Conservation (phyloP, 2,329 filamentous ascomycete species). For the Fusarium subtropicale region DNA sequence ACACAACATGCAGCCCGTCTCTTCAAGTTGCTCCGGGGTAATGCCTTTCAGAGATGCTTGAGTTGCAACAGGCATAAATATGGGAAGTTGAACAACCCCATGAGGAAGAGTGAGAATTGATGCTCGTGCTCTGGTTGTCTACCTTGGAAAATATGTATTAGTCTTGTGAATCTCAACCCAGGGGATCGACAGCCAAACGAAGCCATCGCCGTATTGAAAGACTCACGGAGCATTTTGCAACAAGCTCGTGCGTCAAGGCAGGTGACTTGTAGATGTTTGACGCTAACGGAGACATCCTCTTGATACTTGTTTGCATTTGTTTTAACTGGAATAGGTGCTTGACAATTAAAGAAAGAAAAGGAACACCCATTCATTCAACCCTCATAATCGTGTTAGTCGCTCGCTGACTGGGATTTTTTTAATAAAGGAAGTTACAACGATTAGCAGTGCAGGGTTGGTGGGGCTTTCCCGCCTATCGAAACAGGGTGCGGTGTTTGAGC, state of each 20-base stretch:
- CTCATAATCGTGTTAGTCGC: constrained; percentile 17
- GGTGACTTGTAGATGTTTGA: constrained; percentile 65
- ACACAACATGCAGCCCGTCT: constrained; percentile 89
- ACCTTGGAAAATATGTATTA: constrained; percentile 37
- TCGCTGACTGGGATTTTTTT: constrained; percentile 22
- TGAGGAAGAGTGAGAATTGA: constrained; percentile 90
- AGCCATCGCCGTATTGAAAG: constrained; percentile 17
- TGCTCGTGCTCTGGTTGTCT: constrained; percentile 96
- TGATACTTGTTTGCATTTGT: constrained; percentile 49
- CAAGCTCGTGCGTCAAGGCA: constrained; percentile 81
- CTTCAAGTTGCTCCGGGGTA: constrained; percentile 90
- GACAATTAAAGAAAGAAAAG: constrained; percentile 2
- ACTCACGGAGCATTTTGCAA: constrained; percentile 83
- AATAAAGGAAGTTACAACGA: constrained; percentile 21
- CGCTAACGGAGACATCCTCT: constrained; percentile 61
- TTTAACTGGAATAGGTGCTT: background rate
- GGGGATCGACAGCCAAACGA: constrained; percentile 18
- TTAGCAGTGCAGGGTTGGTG: constrained; percentile 40
- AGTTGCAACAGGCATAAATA: constrained; percentile 99
- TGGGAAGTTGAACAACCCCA: constrained; percentile 87
- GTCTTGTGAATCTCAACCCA: constrained; percentile 13
- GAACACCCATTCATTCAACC: constrained; percentile 4
- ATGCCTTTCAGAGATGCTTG: constrained; percentile 96
- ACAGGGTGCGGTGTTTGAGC: constrained; percentile 2
- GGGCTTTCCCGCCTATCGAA: constrained; percentile 17